Conservation (phyloP, 306 rosid species). For the Delonix regia region DNA sequence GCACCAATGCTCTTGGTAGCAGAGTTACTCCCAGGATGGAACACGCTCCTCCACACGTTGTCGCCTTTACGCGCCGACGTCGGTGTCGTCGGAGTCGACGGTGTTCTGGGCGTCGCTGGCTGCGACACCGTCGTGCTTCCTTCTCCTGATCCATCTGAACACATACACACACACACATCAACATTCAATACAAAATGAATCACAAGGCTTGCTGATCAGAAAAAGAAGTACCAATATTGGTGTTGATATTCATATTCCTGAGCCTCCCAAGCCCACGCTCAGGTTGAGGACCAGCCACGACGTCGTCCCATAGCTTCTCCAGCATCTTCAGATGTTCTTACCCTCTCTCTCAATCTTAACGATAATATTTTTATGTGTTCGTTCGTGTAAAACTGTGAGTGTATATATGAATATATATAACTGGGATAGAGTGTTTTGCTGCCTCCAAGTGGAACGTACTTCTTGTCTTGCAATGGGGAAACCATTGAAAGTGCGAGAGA, state of each 20-base stretch:
- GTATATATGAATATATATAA: no score
- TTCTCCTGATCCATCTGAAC: conserved; percentile 42
- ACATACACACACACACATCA: not conserved
- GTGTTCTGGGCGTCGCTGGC: conserved; percentile 65
- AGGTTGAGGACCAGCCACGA: conserved; percentile 84
- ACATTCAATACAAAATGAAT: no score
- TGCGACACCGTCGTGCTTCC: conserved; percentile 51
- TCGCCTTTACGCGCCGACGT: conserved; percentile 56
- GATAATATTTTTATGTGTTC: not conserved
- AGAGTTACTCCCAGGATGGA: conserved; percentile 88
- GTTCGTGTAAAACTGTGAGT: not conserved
- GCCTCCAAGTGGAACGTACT: conserved; percentile 35
- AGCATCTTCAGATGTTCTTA: conserved; percentile 43
- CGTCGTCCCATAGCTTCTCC: conserved; percentile 92
- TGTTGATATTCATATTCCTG: conserved; percentile 51
- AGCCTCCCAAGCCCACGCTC: conserved; percentile 82
- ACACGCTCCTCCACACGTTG: conserved; percentile 99
- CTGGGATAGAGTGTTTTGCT: not conserved
- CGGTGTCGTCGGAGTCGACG: conserved; percentile 67
- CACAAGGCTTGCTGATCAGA: no score
- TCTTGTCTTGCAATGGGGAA: conserved; percentile 4
- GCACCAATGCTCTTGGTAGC: conserved; percentile 71
- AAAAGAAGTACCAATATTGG: conserved; percentile 14
- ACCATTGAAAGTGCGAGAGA: conserved; percentile 12
- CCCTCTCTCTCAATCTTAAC: not conserved